Percentiles rank a stretch among this genome's conserved stretches.
phyloP scores from a whole-genome alignment of 2,329 filamentous ascomycete genomes.

The Diplodia sapinea region DNA sequence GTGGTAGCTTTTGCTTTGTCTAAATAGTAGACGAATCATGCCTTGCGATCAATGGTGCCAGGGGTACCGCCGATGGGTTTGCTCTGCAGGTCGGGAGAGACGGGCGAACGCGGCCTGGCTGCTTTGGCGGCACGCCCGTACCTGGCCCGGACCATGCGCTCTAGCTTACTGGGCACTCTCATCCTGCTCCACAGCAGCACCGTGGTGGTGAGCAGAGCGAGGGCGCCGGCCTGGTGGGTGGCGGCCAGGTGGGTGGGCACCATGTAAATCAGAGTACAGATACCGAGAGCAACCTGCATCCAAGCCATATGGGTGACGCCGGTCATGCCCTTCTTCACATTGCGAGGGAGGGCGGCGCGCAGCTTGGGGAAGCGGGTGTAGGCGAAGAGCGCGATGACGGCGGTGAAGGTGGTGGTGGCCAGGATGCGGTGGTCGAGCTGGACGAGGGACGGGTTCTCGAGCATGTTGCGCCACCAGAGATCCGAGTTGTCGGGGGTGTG shows the following conservation, averaged over 20 bases:
- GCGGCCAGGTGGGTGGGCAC: slow-evolving; percentile 88
- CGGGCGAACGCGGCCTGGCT: slow-evolving; percentile 17
- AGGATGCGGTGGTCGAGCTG: slow-evolving; percentile 95
- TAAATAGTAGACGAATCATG: neutral
- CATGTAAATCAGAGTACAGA: slow-evolving; percentile 90
- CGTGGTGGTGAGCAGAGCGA: slow-evolving; percentile 73
- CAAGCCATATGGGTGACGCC: slow-evolving; percentile 84
- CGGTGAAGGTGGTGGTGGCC: slow-evolving; percentile 84
- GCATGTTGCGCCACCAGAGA: slow-evolving; percentile 94
- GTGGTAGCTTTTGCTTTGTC: neutral
- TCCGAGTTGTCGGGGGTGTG: slow-evolving; percentile 79
- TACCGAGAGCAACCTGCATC: slow-evolving; percentile 84
- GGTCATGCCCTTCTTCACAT: slow-evolving; percentile 73
- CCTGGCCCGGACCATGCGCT: slow-evolving; percentile 5
- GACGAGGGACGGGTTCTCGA: slow-evolving; percentile 94
- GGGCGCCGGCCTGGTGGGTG: slow-evolving; percentile 87
- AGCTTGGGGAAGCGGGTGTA: slow-evolving; percentile 74
- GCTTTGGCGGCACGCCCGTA: neutral
- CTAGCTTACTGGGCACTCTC: slow-evolving; percentile 15
- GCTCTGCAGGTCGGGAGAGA: slow-evolving; percentile 17
- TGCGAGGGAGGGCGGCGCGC: slow-evolving; percentile 60
- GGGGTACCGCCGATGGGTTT: slow-evolving; percentile 7
- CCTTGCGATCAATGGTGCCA: slow-evolving; percentile 1
- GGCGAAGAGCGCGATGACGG: slow-evolving; percentile 78
- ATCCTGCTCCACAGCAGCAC: slow-evolving; percentile 28